These are phyloP conservation scores for Suaeda aralocaspica DNA, from an alignment of 148 eudicot genomes.

Conservation along the genomic window DNA sequence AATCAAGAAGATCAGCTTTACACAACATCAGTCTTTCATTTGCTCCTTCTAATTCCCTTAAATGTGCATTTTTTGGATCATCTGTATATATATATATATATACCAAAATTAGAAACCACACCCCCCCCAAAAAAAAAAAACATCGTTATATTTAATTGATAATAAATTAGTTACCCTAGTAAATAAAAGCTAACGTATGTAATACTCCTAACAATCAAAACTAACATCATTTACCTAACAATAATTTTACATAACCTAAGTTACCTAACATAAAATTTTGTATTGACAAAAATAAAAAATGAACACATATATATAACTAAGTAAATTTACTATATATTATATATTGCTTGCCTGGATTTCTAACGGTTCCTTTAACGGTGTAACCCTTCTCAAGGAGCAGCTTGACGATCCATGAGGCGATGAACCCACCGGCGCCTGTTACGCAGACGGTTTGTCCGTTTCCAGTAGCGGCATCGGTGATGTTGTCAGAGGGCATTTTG, in stretches of 20 bases:
- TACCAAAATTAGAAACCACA: too few species aligned
- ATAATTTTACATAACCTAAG: background rate
- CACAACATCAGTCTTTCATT: slow-evolving; percentile 67
- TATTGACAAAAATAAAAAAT: too few species aligned
- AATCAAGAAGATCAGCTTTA: slow-evolving; percentile 82
- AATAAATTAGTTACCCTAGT: too few species aligned
- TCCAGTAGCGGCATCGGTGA: slow-evolving; percentile 15
- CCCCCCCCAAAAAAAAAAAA: too few species aligned
- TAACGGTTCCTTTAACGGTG: slow-evolving; percentile 69
- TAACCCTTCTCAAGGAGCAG: slow-evolving; percentile 72
- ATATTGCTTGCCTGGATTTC: slow-evolving; percentile 81
- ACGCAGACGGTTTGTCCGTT: slow-evolving; percentile 63
- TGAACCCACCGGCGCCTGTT: slow-evolving; percentile 94
- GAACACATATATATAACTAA: too few species aligned
- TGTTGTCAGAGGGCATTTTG: slow-evolving; percentile 28
- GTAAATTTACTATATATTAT: too few species aligned
- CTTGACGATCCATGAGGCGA: slow-evolving; percentile 91
- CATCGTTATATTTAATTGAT: too few species aligned
- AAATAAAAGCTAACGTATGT: too few species aligned
- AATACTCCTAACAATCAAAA: too few species aligned
- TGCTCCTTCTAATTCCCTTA: slow-evolving; percentile 86
- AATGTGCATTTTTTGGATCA: slow-evolving; percentile 81
- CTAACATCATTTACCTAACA: too few species aligned
- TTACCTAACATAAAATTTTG: too few species aligned
- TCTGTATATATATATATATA: slow-evolving; percentile 47